Base-by-base conservation (phyloP, 805 yeast genomes). In the Kluyveromyces nonfermentans region DNA sequence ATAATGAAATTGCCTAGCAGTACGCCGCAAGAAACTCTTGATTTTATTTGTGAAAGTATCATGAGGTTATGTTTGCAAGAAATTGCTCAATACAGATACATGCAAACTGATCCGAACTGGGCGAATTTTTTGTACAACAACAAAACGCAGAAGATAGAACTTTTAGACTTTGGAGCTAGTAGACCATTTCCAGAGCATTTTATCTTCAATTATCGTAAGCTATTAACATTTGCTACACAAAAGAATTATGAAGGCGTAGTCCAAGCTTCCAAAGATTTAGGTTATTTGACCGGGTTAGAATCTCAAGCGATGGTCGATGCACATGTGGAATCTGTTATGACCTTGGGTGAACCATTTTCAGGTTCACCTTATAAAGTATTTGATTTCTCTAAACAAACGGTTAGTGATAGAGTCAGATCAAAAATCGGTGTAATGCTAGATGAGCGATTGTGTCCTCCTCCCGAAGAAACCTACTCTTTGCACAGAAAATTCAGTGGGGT, bases 61-160 rank as follows among this genome's bases (percentile, higher is more conserved):
- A 84, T 93, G 96, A 75, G 86, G 50, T 70, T 93, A 35, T 88
- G 96, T 57, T 68, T 93, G 39, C 71, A 75, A 52, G 98, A 93
- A 65, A 85, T 93, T 61, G 85, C 88, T 12, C 69, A 76, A 53
- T 89, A 83, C 68, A 76, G 75, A 56, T 90, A 82, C 67, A 93
- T 93, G 98, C 98, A 93, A 67, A 90, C 97, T 1, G 98, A 93
- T 67, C 98, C 98, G 41, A 93, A 93, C 63, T 93, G 98, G 98
- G 97, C 98, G 37, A 93, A 93, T 63, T 93, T 93, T 67, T 66
- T 93, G 47, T 88, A 85, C 68, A 88, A 93, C 57, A 70, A 70
- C 30, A 53, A 68, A n/a, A 78, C 88, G 1, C 65, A 75, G 20
- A 79, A 82, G 61, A 78, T 93, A 45, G 97, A 90, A 63, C 70